Conservation (phyloP, 1,284 basidiomycete genomes). For the Somion occarium region DNA sequence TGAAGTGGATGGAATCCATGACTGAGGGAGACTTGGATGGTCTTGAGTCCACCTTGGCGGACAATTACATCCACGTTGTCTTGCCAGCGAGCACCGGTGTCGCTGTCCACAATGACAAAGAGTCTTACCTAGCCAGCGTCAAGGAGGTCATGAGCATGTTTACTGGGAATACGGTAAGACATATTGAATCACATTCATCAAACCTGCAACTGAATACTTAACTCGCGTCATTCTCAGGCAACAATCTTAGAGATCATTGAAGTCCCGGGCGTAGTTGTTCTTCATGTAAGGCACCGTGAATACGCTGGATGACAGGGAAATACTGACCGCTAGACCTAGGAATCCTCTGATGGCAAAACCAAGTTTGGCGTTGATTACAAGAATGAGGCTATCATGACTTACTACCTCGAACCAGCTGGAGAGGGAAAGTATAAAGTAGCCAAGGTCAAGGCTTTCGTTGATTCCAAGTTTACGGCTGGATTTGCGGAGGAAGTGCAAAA, state of each 20-base stretch:
- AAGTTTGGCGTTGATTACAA: background rate
- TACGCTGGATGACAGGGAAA: too few species aligned
- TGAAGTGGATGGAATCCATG: constrained; percentile 1
- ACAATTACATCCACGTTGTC: background rate
- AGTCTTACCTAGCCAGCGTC: background rate
- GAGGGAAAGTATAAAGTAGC: background rate
- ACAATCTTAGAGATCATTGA: background rate
- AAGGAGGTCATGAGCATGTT: background rate
- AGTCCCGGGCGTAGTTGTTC: background rate
- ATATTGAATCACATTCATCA: too few species aligned
- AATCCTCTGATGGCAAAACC: background rate
- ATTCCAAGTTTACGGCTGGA: constrained; percentile 3
- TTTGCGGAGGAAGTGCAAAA: background rate
- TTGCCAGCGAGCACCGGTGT: background rate
- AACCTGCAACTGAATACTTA: too few species aligned
- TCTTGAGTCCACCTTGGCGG: background rate
- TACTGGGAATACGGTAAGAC: background rate
- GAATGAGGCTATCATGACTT: constrained; percentile 2
- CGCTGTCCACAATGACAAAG: background rate
- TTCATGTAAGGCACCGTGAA: constrained; percentile 3
- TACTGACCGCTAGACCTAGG: too few species aligned
- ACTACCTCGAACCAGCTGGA: background rate
- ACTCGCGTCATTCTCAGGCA: background rate
- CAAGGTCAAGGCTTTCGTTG: constrained; percentile 1
- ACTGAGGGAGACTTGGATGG: background rate